A percentile compares a stretch with the other conserved stretches of the same genome.
Evolutionary conservation across 208 protist genomes (phyloP).

Genomic region (Leishmania guyanensis): DNA sequence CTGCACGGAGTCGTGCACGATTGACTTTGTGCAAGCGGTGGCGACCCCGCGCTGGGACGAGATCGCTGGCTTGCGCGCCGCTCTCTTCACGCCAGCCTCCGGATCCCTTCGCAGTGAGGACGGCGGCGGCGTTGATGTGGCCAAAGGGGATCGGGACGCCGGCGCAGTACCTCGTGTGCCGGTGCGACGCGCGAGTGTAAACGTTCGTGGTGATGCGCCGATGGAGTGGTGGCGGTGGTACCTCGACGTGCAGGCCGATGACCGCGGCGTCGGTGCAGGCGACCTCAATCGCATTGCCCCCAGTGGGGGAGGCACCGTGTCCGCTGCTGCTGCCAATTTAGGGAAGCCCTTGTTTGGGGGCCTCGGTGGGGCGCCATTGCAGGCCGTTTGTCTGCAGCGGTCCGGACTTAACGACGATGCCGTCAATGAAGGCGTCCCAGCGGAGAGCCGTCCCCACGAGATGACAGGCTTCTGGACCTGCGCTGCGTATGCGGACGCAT

Average conservation of each 20-base stretch:
- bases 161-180: background rate
- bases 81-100: background rate
- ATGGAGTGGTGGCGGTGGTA: conserved; percentile 33
- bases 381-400: background rate
- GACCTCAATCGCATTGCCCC: background rate
- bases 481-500: background rate
- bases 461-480: conserved; percentile 8
- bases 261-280: background rate
- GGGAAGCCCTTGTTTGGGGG: background rate
- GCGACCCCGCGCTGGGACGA: conserved; percentile 30
- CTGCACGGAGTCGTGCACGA: background rate
- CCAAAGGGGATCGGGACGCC: background rate
- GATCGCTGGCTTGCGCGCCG: conserved; percentile 19
- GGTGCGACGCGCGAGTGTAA: conserved; percentile 21
- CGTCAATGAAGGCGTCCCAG: too few species aligned
- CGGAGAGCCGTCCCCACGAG: background rate
- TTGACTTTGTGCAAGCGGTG: conserved; percentile 29
- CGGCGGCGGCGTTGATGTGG: background rate
- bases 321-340: background rate
- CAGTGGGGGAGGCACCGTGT: background rate
- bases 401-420: background rate
- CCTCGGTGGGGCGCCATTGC: background rate
- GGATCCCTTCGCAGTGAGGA: background rate
- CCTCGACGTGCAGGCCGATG: conserved; percentile 5
- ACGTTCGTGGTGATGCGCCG: conserved; percentile 34